phyloP scores from a whole-genome alignment of 768 basidiomycete species.

The Amanita fuliginea region DNA sequence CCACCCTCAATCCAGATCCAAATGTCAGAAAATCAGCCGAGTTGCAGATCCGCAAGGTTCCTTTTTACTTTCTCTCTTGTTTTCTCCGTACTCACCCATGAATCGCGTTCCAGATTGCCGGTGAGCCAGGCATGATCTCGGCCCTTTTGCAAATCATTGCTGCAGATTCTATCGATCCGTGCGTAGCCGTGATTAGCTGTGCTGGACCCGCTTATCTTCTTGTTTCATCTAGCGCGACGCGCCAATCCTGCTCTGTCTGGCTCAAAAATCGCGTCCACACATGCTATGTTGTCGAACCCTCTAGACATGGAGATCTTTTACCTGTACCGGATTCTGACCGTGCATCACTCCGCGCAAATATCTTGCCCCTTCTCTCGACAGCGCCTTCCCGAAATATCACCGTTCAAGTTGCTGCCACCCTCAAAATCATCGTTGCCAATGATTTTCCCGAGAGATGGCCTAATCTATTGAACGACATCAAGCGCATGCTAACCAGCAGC shows the following conservation, averaged over 20 bases:
- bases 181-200: conserved; percentile 28
- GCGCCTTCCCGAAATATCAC: conserved; percentile 60
- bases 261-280: conserved; percentile 81
- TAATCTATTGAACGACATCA: conserved; percentile 53
- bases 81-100: conserved; percentile 1
- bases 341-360: conserved; percentile 53
- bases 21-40: conserved; percentile 82
- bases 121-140: conserved; percentile 75
- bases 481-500: conserved; percentile 47
- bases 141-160: conserved; percentile 81
- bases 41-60: conserved; percentile 79
- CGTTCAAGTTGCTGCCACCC: conserved; percentile 60
- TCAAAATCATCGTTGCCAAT: conserved; percentile 62
- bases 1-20: conserved; percentile 74
- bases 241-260: conserved; percentile 80
- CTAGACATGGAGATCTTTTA: conserved; percentile 44
- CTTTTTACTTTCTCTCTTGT: background rate
- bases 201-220: background rate
- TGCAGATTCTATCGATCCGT: conserved; percentile 68
- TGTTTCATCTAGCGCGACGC: conserved; percentile 39
- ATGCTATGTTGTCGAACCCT: conserved; percentile 44
- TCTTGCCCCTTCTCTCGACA: conserved; percentile 60
- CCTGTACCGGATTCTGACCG: conserved; percentile 62
- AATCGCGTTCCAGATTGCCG: conserved; percentile 42
- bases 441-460: conserved; percentile 81